Base-by-base conservation (phyloP, 2,329 filamentous ascomycete species). In the Fusarium caatingaense region DNA sequence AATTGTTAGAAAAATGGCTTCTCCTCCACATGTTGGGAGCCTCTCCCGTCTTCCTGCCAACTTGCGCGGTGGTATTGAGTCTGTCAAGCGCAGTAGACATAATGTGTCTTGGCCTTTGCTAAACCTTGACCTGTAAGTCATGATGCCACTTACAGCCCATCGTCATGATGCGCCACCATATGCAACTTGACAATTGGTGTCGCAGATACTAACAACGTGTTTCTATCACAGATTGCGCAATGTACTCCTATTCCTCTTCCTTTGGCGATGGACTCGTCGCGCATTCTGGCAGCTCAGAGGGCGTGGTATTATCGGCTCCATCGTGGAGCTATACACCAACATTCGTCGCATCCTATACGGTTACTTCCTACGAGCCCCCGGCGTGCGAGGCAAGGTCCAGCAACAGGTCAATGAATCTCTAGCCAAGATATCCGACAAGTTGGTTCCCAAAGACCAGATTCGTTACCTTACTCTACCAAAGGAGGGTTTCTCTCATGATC, bases 211-310 rank as follows among this genome's bases (percentile, higher is more conserved):
- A 18, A 63, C 44, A 2, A 28, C 21, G 16, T 20, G 18, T 15
- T 5, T 30, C 10, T 12, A 9, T 12, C 48, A 1, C n/a, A 95
- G 93, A 64, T 77, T 97, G 66, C 92, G 93, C 57, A 97, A 98
- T 78, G 84, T 98, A 64, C 84, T 98, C 74, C 97, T 98, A 80
- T 86, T 94, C 77, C 87, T 97, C 74, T 98, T 98, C 82, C 79
- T 98, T 64, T 84, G 97, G 49, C 91, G 94, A 78, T 92, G 94
- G 85, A 88, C 91, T 32, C 92, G 93, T 71, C 92, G 92, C 76
- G 87, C 88, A 28, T 91, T 93, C 78, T 92, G 93, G 83, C 93
- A 96, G 77, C 86, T 98, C 72, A 93, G 92, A 76, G 96, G 96
- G 72, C 93, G 96, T 78, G 96, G 96, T 71, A 80, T 96, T 75